Conservation (phyloP, 768 basidiomycete species). For the Xerocomus brunneocitrinus region DNA sequence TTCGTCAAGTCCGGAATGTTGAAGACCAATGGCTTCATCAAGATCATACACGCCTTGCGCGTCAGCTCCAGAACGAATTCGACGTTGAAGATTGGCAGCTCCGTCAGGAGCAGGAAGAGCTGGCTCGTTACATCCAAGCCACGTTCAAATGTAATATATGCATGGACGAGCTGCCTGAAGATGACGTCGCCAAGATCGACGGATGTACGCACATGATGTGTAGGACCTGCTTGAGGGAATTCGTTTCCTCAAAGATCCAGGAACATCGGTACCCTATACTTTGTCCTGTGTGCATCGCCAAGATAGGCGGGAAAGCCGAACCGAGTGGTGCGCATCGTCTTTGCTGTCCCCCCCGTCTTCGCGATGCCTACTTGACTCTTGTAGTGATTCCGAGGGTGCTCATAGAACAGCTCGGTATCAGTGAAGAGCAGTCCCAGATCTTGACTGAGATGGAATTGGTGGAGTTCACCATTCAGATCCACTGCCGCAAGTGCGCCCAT, state of each 20-base stretch:
- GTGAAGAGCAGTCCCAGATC: constrained; percentile 36
- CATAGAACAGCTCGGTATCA: constrained; percentile 44
- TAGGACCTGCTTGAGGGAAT: constrained; percentile 43
- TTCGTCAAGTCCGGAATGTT: constrained; percentile 30
- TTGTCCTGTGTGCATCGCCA: constrained; percentile 51
- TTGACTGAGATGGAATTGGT: constrained; percentile 47
- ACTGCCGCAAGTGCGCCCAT: constrained; percentile 44
- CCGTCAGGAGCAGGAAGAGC: constrained; percentile 29
- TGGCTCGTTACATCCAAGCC: constrained; percentile 26
- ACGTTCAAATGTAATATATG: constrained; percentile 57
- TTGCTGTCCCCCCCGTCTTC: not conserved
- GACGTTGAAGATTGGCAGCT: constrained; percentile 40
- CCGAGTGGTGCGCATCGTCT: constrained; percentile 21
- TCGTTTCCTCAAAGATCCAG: constrained; percentile 42
- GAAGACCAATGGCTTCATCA: constrained; percentile 36
- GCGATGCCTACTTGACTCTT: not conserved
- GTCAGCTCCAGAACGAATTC: constrained; percentile 32
- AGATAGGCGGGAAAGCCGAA: not conserved
- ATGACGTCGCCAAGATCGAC: constrained; percentile 39
- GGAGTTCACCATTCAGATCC: constrained; percentile 38
- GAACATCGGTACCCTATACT: constrained; percentile 55
- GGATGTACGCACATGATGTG: constrained; percentile 53
- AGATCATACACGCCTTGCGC: constrained; percentile 18
- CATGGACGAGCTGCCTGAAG: constrained; percentile 43
- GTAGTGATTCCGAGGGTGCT: constrained; percentile 39